phyloP scores from a whole-genome alignment of 176 grass and related monocot genomes.

The Oryza glumipatula region DNA sequence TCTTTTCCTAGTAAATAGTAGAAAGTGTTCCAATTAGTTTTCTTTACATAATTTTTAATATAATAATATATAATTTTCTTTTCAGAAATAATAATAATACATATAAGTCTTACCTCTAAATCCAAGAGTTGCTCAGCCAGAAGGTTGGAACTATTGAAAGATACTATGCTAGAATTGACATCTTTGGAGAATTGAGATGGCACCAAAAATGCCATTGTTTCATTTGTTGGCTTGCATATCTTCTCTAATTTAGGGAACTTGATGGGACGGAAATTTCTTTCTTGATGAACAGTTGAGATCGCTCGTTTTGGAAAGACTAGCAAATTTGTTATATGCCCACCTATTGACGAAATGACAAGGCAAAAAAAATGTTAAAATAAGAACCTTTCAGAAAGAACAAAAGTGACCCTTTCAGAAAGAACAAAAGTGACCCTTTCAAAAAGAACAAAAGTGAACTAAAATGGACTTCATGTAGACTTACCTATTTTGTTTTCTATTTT shows the following conservation, averaged over 20 bases:
- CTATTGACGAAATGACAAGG: background rate
- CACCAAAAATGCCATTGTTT: slow-evolving; percentile 3
- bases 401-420: background rate
- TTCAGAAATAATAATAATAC: background rate
- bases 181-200: background rate
- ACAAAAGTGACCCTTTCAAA: background rate
- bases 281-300: background rate
- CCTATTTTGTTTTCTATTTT: slow-evolving; percentile 29
- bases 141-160: slow-evolving; percentile 19
- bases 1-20: slow-evolving; percentile 27
- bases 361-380: background rate
- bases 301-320: slow-evolving; percentile 13
- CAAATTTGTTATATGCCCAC: slow-evolving; percentile 39
- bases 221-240: slow-evolving; percentile 2
- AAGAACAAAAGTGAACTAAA: background rate
- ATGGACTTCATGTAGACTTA: background rate
- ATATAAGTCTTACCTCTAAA: slow-evolving; percentile 29
- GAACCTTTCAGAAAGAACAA: background rate
- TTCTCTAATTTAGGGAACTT: slow-evolving; percentile 24
- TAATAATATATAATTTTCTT: background rate
- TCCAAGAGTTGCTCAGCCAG: slow-evolving; percentile 31
- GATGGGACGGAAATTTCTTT: background rate
- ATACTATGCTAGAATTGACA: background rate
- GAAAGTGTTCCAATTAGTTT: background rate
- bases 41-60: background rate